Base-by-base conservation (phyloP, 78 protist genomes). In the Dictyostelium firmibasis region DNA sequence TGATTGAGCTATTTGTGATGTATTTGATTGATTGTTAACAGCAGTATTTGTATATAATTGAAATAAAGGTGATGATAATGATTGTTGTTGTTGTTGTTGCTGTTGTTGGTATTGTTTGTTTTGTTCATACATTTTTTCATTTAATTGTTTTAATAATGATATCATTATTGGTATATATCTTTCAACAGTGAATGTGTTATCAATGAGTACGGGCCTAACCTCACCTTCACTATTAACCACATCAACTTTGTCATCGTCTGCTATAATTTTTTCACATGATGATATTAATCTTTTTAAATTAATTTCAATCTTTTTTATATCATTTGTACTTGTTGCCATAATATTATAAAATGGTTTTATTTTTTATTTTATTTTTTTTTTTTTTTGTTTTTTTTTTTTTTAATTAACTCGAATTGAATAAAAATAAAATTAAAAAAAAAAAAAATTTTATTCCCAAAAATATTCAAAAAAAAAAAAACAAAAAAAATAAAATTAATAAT, bases 121-220 rank as follows among this genome's bases (percentile, higher is more conserved):
- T 77, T 77, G 50, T 77, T 77, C 83, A 41, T 35, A 41, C 23
- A 31, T 23, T n/a, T 77, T 77, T 18, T 88, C 93, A 35, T 88
- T 79, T 35, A 88, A 16, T 44, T 88, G 85, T 64, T 35, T 62
- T 23, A 70, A 44, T 44, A 77, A 25, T 41, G 85, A 27, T 36
- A 88, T 64, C 84, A 88, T 60, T 14, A 79, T 70, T 27, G 93
- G 85, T 60, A 88, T 60, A 79, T 67, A 88, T 35, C 81, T 88
- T 67, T 88, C 93, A 18, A 88, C 92, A 2, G 92, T 33, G 35
- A 74, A 29, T 36, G 82, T 75, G 60, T 86, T 79, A 33, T 72
- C 79, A 33, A 72, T 72, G 7, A 72, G 25, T 13, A 72, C 41
- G 0, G 83, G 60, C n/a, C 31, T 38, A 16, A 41, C n/a, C 25